A percentile compares a stretch with the other conserved stretches of the same genome.
Conservation (phyloP, 2,329 filamentous ascomycete genomes). For the Fusarium sp. region DNA sequence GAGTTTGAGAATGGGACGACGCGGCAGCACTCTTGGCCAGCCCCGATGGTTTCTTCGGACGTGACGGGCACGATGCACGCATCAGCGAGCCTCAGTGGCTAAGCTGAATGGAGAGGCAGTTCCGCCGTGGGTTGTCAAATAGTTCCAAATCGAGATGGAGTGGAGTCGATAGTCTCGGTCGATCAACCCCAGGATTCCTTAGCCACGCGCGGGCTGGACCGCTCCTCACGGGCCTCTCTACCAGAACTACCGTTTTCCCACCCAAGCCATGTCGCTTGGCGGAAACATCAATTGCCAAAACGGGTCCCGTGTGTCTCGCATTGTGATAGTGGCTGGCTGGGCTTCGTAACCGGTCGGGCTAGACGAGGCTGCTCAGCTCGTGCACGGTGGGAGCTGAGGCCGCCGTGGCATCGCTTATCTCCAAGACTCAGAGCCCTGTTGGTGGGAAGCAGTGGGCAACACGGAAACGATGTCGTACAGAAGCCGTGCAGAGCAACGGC, state of each 20-base stretch:
- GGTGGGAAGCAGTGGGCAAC: not conserved
- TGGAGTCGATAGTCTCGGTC: conserved; percentile 23
- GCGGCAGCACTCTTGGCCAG: not conserved
- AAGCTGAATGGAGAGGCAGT: conserved; percentile 8
- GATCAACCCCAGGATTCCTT: conserved; percentile 29
- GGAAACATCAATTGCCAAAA: conserved; percentile 1
- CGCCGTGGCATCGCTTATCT: not conserved
- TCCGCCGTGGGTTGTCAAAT: conserved; percentile 12
- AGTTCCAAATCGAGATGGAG: conserved; percentile 3
- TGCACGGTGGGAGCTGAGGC: not conserved
- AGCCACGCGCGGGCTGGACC: conserved; percentile 19
- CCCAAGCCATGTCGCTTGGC: conserved; percentile 23
- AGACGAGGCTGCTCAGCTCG: not conserved
- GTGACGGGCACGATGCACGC: not conserved
- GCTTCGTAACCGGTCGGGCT: not conserved
- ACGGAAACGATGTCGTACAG: not conserved
- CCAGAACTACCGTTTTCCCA: conserved; percentile 1
- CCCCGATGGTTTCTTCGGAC: not conserved
- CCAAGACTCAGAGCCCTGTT: not conserved
- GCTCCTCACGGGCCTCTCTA: not conserved
- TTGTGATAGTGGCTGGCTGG: conserved; percentile 29
- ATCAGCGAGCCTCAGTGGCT: conserved; percentile 13
- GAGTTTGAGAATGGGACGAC: not conserved
- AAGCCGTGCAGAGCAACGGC: not conserved
- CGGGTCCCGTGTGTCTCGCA: conserved; percentile 15